Evolutionary conservation across 78 protist species (phyloP).

Genomic region (Dictyostelium purpureum): DNA sequence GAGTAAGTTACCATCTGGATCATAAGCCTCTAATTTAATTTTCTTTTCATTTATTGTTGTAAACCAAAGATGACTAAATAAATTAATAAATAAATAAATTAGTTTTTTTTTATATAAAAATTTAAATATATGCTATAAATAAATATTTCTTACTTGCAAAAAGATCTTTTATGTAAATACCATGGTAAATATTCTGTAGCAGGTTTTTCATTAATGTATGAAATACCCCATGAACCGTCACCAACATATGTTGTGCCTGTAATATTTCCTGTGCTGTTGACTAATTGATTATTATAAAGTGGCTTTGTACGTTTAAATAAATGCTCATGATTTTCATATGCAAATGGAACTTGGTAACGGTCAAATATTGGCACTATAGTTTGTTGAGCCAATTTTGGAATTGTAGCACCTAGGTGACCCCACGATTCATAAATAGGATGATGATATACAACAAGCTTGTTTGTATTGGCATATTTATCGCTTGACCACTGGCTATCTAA

Average conservation of each 20-base stretch:
- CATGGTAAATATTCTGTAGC: neutral
- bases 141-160: neutral
- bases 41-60: neutral
- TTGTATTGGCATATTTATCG: neutral
- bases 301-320: slow-evolving; percentile 37
- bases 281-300: neutral
- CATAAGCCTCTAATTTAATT: neutral
- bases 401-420: neutral
- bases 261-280: neutral
- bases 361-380: slow-evolving; percentile 26
- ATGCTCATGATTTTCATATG: slow-evolving; percentile 68
- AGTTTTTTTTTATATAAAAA: neutral
- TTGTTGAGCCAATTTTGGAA: neutral
- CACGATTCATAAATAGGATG: slow-evolving; percentile 43
- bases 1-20: slow-evolving; percentile 30
- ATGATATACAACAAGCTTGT: slow-evolving; percentile 14
- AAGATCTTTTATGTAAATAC: neutral
- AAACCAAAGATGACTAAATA: slow-evolving; percentile 44
- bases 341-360: slow-evolving; percentile 19
- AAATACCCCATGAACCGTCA: slow-evolving; percentile 55
- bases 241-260: slow-evolving; percentile 39
- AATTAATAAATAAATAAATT: too few species aligned
- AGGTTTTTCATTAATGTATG: neutral
- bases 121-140: neutral
- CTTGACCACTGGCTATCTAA: slow-evolving; percentile 3